phyloP scores from a whole-genome alignment of 441 rosid genomes.

The Erysimum pusillum region DNA sequence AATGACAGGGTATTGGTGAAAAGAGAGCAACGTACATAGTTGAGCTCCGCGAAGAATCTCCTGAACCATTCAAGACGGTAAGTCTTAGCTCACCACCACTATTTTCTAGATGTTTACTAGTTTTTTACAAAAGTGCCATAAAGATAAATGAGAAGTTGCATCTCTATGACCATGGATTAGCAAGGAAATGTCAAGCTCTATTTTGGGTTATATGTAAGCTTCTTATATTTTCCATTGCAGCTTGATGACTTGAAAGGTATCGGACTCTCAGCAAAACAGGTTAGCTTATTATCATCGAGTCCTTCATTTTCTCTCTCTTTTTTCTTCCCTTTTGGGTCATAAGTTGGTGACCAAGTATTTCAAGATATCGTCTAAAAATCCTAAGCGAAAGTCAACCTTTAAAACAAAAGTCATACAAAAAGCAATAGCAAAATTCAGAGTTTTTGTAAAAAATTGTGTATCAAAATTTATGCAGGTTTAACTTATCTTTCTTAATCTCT shows the following conservation, averaged over 20 bases:
- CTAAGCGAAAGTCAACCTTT: no score
- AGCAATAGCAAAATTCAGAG: no score
- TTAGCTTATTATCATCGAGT: constrained; percentile 19
- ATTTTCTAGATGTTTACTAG: no score
- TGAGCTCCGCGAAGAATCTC: constrained; percentile 68
- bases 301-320: neutral
- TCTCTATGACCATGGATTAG: no score
- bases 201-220: constrained; percentile 12
- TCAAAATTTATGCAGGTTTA: no score
- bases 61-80: constrained; percentile 75
- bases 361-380: neutral
- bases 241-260: constrained; percentile 68
- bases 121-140: no score
- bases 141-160: no score
- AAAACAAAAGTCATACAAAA: neutral
- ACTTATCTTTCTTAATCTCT: neutral
- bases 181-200: neutral
- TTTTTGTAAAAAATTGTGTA: no score
- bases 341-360: neutral
- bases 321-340: no score
- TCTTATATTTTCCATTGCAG: constrained; percentile 48
- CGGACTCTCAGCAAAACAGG: constrained; percentile 87
- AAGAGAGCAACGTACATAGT: constrained; percentile 76
- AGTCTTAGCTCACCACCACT: constrained; percentile 11
- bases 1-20: constrained; percentile 79